phyloP scores from a whole-genome alignment of 2,329 filamentous ascomycete species.

The Penicillium aurantiogriseum region DNA sequence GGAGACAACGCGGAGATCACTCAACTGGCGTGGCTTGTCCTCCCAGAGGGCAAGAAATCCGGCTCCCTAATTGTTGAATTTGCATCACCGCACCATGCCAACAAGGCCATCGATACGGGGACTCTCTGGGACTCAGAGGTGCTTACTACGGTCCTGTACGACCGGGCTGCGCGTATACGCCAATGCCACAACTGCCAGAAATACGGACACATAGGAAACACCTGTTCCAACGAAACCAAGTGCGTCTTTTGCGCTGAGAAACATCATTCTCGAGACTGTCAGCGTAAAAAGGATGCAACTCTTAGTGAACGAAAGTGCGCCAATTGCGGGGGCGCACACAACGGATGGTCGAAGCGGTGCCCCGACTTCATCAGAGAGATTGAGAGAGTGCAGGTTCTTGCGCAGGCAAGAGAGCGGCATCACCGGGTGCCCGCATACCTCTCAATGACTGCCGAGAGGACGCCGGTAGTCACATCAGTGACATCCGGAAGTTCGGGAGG shows the following conservation, averaged over 20 bases:
- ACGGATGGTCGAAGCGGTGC: neutral
- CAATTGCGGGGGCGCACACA: neutral
- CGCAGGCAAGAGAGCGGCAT: neutral
- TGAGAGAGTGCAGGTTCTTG: neutral
- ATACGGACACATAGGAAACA: neutral
- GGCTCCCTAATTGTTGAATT: neutral
- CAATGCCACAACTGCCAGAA: neutral
- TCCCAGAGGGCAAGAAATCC: neutral
- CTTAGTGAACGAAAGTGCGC: neutral
- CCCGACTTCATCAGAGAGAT: neutral
- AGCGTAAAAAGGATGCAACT: neutral
- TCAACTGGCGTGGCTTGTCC: neutral
- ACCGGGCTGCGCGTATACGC: neutral
- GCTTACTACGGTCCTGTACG: neutral
- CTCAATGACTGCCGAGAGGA: neutral
- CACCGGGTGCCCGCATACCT: neutral
- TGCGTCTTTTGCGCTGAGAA: neutral
- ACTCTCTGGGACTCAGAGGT: neutral
- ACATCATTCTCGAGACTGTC: neutral
- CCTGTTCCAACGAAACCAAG: neutral
- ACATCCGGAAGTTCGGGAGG: neutral
- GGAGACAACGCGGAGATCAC: neutral
- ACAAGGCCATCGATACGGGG: neutral
- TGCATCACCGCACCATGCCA: neutral
- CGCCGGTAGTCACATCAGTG: rapidly evolving